Percentiles rank a stretch among this genome's conserved stretches.
phyloP scores from a whole-genome alignment of 2,329 filamentous ascomycete species.

The Cordyceps militaris region DNA sequence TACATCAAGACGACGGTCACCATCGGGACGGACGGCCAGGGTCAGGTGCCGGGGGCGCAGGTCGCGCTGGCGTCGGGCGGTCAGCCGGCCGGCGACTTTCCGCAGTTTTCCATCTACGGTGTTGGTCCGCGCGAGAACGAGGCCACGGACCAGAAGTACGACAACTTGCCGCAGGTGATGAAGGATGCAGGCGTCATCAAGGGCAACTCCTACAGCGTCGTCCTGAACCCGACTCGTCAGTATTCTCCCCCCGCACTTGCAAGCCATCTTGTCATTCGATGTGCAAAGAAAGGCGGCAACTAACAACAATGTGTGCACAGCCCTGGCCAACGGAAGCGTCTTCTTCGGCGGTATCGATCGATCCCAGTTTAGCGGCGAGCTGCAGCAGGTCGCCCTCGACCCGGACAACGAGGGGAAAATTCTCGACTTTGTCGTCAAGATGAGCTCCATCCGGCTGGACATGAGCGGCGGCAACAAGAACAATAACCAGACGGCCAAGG shows the following conservation, averaged over 20 bases:
- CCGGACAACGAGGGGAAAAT: background rate
- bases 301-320: background rate
- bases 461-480: background rate
- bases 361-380: background rate
- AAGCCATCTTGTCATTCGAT: no score
- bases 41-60: background rate
- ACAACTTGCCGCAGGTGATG: background rate
- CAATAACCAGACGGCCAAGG: background rate
- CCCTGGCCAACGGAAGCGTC: constrained; percentile 2
- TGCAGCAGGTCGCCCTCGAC: background rate
- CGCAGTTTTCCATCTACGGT: constrained; percentile 3
- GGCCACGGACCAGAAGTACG: background rate
- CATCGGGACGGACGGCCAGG: background rate
- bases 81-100: background rate
- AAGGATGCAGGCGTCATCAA: background rate
- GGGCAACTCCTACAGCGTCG: background rate
- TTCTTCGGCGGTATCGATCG: constrained; percentile 9
- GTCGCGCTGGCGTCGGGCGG: background rate
- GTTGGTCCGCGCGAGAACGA: background rate
- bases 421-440: background rate
- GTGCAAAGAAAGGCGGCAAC: background rate
- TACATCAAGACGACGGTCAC: background rate
- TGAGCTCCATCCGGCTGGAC: background rate
- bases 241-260: background rate
- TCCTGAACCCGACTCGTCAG: constrained; percentile 5